Evolutionary conservation across 2,329 filamentous ascomycete genomes (phyloP).

Genomic region (Penicillium sp.): DNA sequence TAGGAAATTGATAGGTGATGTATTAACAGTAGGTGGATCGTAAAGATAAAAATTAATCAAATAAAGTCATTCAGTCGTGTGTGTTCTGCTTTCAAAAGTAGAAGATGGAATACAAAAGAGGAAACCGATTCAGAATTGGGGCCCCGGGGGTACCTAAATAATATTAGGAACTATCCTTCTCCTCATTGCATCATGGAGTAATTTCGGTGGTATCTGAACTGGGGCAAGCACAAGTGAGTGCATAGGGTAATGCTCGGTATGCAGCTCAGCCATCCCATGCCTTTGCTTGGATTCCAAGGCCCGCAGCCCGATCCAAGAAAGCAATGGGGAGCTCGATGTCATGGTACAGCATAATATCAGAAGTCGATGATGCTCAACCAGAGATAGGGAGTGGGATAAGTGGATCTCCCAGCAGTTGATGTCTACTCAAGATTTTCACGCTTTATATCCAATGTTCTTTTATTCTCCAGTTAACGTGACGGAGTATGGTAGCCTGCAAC

Average conservation of each 20-base stretch:
- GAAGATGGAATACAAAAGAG: not conserved
- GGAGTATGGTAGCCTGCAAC: too few species aligned
- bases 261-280: constrained; percentile 2
- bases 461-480: not conserved
- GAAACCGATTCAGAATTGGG: not conserved
- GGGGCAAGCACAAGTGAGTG: too few species aligned
- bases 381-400: not conserved
- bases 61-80: constrained; percentile 21
- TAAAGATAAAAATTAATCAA: constrained; percentile 11
- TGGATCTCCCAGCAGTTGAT: not conserved
- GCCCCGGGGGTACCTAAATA: constrained; percentile 12
- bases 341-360: not conserved
- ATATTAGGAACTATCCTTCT: not conserved
- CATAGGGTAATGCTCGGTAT: not conserved
- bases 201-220: constrained; percentile 1
- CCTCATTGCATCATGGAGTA: constrained; percentile 24
- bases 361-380: constrained; percentile 13
- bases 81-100: constrained; percentile 13
- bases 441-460: not conserved
- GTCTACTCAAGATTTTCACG: not conserved
- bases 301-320: constrained; percentile 8
- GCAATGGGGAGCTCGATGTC: not conserved
- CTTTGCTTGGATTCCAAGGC: constrained; percentile 8
- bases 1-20: not conserved
- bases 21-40: constrained; percentile 2